Conservation (phyloP, 2,329 filamentous ascomycete species). For the Ophiostoma novo-ulmi region DNA sequence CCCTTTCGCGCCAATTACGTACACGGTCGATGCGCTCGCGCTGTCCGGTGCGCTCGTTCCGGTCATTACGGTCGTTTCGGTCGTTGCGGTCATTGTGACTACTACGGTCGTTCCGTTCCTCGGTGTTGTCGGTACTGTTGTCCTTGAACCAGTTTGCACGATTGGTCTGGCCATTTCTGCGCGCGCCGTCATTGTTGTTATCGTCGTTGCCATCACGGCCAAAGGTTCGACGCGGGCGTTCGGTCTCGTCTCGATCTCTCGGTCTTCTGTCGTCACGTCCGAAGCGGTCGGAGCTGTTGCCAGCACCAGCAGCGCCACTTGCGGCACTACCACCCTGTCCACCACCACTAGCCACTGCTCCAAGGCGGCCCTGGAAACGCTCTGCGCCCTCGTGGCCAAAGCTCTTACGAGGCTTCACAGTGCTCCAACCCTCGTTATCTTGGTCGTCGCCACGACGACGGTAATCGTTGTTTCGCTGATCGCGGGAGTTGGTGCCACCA, state of each 20-base stretch:
- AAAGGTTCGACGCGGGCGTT: conserved; percentile 32
- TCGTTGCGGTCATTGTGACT: conserved; percentile 46
- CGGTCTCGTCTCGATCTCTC: conserved; percentile 45
- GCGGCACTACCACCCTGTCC: conserved; percentile 45
- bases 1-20: conserved; percentile 58
- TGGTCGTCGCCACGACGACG: conserved; percentile 54
- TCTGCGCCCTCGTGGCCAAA: conserved; percentile 68
- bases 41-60: conserved; percentile 34
- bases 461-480: conserved; percentile 41
- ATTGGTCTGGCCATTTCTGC: conserved; percentile 3
- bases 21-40: conserved; percentile 54
- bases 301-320: conserved; percentile 33
- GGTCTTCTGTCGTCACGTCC: conserved; percentile 52
- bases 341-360: conserved; percentile 32
- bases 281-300: conserved; percentile 43
- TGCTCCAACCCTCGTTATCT: conserved; percentile 69
- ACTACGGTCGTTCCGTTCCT: conserved; percentile 35
- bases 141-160: conserved; percentile 27
- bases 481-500: conserved; percentile 43
- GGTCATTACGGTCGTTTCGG: conserved; percentile 29
- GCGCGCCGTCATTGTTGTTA: conserved; percentile 48
- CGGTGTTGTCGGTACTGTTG: conserved; percentile 45
- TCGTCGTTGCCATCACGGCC: conserved; percentile 39
- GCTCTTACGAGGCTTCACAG: conserved; percentile 67
- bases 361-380: conserved; percentile 46